Base-by-base conservation (phyloP, 2,329 filamentous ascomycete species). In the Fusarium camptoceras region DNA sequence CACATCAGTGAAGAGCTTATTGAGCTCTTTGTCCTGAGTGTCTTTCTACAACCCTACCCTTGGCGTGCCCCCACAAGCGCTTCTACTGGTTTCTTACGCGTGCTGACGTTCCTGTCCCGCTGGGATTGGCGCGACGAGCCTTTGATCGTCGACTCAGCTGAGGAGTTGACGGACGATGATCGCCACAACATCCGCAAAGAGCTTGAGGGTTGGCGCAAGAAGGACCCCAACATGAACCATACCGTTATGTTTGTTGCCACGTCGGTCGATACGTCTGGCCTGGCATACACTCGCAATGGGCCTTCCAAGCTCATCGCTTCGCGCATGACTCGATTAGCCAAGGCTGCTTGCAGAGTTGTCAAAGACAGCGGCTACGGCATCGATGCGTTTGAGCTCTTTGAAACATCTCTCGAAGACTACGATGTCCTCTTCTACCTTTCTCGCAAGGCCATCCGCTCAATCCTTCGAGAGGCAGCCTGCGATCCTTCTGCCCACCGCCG, bases 121-220 rank as follows among this genome's bases (percentile, higher is more conserved):
- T 99, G 96, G 94, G 94, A 98, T 78, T 99, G 96, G 96, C 89
- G 92, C 28, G 85, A 90, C 10, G 91, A 94, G 55, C 92, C 96
- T 2, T 84, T 98, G 31, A 85, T 97, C 34, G 85, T 98, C 27
- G 94, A 98, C 78, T 78, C 80, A 8, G 87, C 89, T 14, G 87
- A 85, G 64, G 87, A 89, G 16, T 84, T 97, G 76, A 87, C 87
- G 10, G 80, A 83, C 10, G 82, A 87, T 14, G 88, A 92, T 30
- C 85, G 91, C 14, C 81, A 87, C 31, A 82, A 84, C 5, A 89
- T 96, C 68, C 86, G 85, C 39, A 92, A 90, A 6, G 89, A 91
- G 22, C 91, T 98, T 61, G 89, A 93, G 66, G 90, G 91, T 16
- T 97, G 94, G 93, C 88, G 96, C 61, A 93, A 92, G 70, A 90